Conservation (phyloP, 2,329 filamentous ascomycete genomes). For the Cordyceps fumosorosea region DNA sequence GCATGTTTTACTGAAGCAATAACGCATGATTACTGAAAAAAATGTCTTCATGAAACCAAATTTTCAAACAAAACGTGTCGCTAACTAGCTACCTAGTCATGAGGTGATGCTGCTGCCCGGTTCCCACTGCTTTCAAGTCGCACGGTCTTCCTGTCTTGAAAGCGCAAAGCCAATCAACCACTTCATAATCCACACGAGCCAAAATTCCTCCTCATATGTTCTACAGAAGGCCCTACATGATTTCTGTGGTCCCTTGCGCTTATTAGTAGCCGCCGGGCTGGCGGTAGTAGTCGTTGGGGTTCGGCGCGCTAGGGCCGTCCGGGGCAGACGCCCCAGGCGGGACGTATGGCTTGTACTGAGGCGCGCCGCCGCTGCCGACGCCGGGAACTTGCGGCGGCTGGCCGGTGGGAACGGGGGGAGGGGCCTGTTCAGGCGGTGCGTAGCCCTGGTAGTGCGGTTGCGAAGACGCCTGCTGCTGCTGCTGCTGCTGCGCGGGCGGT, state of each 20-base stretch:
- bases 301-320: conserved; percentile 42
- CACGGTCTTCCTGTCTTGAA: neutral
- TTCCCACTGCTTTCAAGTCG: neutral
- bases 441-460: conserved; percentile 38
- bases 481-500: conserved; percentile 24
- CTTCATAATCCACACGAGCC: neutral
- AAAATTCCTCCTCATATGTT: neutral
- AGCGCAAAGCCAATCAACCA: neutral
- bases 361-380: conserved; percentile 18
- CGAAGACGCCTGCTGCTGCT: conserved; percentile 21
- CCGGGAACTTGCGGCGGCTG: conserved; percentile 26
- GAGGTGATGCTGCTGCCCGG: neutral
- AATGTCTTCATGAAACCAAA: neutral
- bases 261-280: conserved; percentile 32
- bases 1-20: neutral
- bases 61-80: conserved; percentile 1
- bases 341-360: conserved; percentile 56
- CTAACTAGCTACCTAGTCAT: conserved; percentile 10
- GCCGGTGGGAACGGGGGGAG: conserved; percentile 36
- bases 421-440: conserved; percentile 29
- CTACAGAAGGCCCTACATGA: neutral
- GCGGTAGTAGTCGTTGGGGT: conserved; percentile 51
- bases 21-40: too few species aligned
- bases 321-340: conserved; percentile 32
- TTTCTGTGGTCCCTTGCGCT: neutral